These are phyloP conservation scores for Xylariaceae sp. DNA, from an alignment of 2,329 filamentous ascomycete species.

Conservation along the genomic window DNA sequence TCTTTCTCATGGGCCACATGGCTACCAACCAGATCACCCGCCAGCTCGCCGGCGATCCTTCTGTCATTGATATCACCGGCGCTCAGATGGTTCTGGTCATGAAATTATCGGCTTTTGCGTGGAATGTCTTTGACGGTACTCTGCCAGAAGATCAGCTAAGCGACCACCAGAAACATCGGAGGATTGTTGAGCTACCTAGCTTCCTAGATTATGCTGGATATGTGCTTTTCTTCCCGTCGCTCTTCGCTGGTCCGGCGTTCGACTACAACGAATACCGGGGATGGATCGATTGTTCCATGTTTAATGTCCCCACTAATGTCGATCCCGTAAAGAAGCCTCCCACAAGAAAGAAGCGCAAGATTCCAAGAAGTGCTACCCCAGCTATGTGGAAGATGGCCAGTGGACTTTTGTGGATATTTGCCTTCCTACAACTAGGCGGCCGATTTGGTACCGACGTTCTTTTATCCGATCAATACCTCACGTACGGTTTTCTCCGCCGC, in stretches of 20 bases:
- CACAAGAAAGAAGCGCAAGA: conserved; percentile 85
- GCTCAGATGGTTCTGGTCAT: conserved; percentile 98
- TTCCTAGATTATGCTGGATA: conserved; percentile 84
- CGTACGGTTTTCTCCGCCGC: conserved; percentile 65
- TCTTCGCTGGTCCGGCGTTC: conserved; percentile 88
- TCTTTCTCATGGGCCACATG: conserved; percentile 94
- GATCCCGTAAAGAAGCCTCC: conserved; percentile 81
- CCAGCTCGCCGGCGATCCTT: conserved; percentile 64
- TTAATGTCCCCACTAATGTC: conserved; percentile 75
- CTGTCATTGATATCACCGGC: conserved; percentile 79
- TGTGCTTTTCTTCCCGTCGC: conserved; percentile 89
- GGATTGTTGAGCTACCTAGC: conserved; percentile 68
- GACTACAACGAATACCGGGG: conserved; percentile 89
- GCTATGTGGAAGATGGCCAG: conserved; percentile 70
- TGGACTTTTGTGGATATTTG: conserved; percentile 74
- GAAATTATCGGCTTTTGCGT: conserved; percentile 95
- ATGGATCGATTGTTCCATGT: conserved; percentile 94
- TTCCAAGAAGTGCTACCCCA: conserved; percentile 84
- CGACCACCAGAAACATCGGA: conserved; percentile 79
- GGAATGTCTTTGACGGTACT: conserved; percentile 93
- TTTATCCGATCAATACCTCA: conserved; percentile 61
- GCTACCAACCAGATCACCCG: conserved; percentile 83
- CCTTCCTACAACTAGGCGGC: conserved; percentile 69
- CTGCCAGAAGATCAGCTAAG: conserved; percentile 76
- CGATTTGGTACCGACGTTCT: conserved; percentile 63